Evolutionary conservation across 2,329 filamentous ascomycete species (phyloP), one percentile per base, ranked within the genome.

Genomic region (Ilyonectria destructans): DNA sequence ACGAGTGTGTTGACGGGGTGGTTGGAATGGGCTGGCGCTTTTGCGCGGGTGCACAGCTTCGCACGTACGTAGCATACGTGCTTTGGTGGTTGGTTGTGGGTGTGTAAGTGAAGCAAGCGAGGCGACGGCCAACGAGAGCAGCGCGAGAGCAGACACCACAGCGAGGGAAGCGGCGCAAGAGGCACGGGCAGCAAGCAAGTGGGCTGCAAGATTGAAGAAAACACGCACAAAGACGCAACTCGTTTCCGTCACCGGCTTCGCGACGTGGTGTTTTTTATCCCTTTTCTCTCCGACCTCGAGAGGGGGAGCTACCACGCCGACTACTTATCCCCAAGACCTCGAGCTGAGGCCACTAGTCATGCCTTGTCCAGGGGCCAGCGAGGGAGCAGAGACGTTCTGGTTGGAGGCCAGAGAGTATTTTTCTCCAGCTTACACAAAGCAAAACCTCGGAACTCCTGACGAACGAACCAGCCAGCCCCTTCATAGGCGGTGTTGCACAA

Each of bases 271-370:
- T 51, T 33, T 13, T 21, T 8, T 46, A 21, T 46, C 19, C 19
- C n/a, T 8, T 23, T 51, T 26, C 33, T 29, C 17, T 17, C 15
- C 17, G 9, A 8, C n/a, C 17, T 52, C 29, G 7, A 43, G 17
- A 43, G 40, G 46, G 49, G 17, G 17, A 52, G 26, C 29, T 26
- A 33, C 26, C 26, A 33, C 54, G 35, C 45, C 54, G 23, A 40
- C 54, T 57, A 40, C 35, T 52, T 52, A 52, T 52, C 7, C 48
- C 48, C 6, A n/a, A 43, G 15, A 8, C 3, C 19, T 29, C 46
- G 23, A 49, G 46, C 46, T 31, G 17, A 33, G 23, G 29, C 26
- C 58, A 54, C 59, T 62, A 55, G 54, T 48, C 35, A 66, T 58
- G 45, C 45, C 58, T 61, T 58, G 23, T 52, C 35, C 58, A 43